Base-by-base conservation (phyloP, 2,329 filamentous ascomycete genomes). In the Rhynchosporium secalis region DNA sequence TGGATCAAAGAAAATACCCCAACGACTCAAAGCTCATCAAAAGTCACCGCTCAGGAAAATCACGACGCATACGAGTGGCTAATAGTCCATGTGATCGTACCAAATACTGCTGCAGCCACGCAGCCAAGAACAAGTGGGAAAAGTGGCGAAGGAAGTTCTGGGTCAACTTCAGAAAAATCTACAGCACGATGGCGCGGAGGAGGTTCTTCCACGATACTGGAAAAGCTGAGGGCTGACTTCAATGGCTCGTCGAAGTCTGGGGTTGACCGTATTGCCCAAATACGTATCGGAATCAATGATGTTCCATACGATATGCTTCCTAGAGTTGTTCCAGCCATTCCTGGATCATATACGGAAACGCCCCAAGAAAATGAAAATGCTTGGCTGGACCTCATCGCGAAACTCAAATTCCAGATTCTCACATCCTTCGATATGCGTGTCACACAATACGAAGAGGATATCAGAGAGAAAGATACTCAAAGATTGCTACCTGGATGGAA, bases 41-140 rank as follows among this genome's bases (percentile, higher is more conserved):
- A 86, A 36, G 74, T 78, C 26, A 91, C 81, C 71, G 87, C 85
- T 26, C 88, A 92, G 72, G 94, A 97, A 72, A 95, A 96, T 65
- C 95, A 99, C 72, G 94, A 99, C 78, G 94, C 95, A 0, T 96
- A 90, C 69, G 95, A 99, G 76, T 98, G 93, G 90, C 80, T 99
- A 67, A 91, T 99, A 60, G 74, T 99, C 28, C 95, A 99, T 74
- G 91, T 99, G 31, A 90, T 97, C 12, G 81, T 96, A 20, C 93
- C 94, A 13, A 93, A 96, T 66, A 94, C 91, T 0, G 81, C 85
- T 13, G 92, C 91, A 1, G 87, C 91, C 28, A 90, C 87, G 1
- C 91, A 96, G 72, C 90, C 91, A 13, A 83, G 89, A 65, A 84
- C 80, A 62, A 84, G 81, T 60, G 78, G 80, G 59, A 81, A 83